These are phyloP conservation scores for Penicillium salamii DNA, from an alignment of 495 filamentous ascomycete genomes.

Conservation along the genomic window DNA sequence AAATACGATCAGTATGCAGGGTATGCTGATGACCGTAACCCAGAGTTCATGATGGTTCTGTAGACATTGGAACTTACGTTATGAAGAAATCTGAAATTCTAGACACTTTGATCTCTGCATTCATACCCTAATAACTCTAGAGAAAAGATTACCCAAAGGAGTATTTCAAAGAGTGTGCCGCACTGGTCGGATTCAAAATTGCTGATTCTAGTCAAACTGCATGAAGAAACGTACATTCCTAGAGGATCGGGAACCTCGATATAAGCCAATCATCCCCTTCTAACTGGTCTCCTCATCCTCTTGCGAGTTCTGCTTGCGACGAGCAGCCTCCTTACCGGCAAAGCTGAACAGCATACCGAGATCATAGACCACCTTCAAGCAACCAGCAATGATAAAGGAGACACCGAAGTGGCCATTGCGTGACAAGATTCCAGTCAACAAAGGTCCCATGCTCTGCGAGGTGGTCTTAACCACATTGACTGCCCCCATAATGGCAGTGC, in stretches of 20 bases:
- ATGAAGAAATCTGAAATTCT: too few relatives aligned
- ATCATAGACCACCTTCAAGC: conserved; percentile 69
- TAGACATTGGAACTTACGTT: too few relatives aligned
- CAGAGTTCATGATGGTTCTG: conserved; percentile 61
- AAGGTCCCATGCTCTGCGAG: conserved; percentile 60
- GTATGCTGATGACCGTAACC: conserved; percentile 64
- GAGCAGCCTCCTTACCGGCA: conserved; percentile 33
- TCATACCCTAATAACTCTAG: too few relatives aligned
- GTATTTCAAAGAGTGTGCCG: too few relatives aligned
- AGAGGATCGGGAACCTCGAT: too few relatives aligned
- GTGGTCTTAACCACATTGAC: conserved; percentile 67
- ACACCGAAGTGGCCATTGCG: conserved; percentile 61
- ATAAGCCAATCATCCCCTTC: too few relatives aligned
- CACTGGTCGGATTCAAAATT: too few relatives aligned
- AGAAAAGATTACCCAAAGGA: too few relatives aligned
- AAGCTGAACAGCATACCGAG: conserved; percentile 71
- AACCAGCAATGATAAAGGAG: conserved; percentile 69
- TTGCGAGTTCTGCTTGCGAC: conserved; percentile 21
- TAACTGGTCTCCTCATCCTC: too few relatives aligned
- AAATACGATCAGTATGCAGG: conserved; percentile 59
- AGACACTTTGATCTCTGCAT: too few relatives aligned
- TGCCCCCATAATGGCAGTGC: conserved; percentile 74
- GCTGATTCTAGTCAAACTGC: too few relatives aligned
- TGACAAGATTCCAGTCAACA: conserved; percentile 68
- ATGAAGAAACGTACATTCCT: too few relatives aligned